phyloP scores from a whole-genome alignment of 1,284 basidiomycete genomes.

The Singerocomus rubriflavus region DNA sequence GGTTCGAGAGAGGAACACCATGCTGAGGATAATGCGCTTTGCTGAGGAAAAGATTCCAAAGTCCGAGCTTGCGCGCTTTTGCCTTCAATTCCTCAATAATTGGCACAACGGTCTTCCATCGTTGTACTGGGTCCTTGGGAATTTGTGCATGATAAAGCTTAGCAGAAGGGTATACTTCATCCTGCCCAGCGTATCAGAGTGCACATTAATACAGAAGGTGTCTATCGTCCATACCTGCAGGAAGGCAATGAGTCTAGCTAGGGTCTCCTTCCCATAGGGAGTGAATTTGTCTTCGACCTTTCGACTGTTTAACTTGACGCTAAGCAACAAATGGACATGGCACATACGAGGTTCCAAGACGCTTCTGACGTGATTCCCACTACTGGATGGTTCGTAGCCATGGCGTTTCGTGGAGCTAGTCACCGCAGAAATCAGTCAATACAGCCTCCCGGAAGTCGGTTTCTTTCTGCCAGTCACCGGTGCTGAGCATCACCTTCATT shows the following conservation, averaged over 20 bases:
- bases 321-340: slow-evolving; percentile 1
- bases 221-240: slow-evolving; percentile 61
- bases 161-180: slow-evolving; percentile 83
- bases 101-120: slow-evolving; percentile 86
- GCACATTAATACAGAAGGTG: background rate
- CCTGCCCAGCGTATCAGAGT: slow-evolving; percentile 44
- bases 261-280: slow-evolving; percentile 80
- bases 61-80: slow-evolving; percentile 83
- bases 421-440: background rate
- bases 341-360: slow-evolving; percentile 76
- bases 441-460: slow-evolving; percentile 6
- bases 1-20: slow-evolving; percentile 88
- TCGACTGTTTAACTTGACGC: slow-evolving; percentile 3
- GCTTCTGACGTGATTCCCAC: slow-evolving; percentile 72
- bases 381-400: slow-evolving; percentile 57
- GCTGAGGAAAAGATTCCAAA: slow-evolving; percentile 98
- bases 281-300: slow-evolving; percentile 92
- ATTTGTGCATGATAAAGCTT: slow-evolving; percentile 82
- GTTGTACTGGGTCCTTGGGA: slow-evolving; percentile 66
- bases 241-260: slow-evolving; percentile 83
- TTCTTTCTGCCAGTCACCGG: slow-evolving; percentile 9
- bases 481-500: slow-evolving; percentile 1
- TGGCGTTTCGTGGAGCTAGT: slow-evolving; percentile 10
- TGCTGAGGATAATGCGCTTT: slow-evolving; percentile 88
- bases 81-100: slow-evolving; percentile 84